Conservation (phyloP, 495 filamentous ascomycete genomes). For the Neurospora terricola region DNA sequence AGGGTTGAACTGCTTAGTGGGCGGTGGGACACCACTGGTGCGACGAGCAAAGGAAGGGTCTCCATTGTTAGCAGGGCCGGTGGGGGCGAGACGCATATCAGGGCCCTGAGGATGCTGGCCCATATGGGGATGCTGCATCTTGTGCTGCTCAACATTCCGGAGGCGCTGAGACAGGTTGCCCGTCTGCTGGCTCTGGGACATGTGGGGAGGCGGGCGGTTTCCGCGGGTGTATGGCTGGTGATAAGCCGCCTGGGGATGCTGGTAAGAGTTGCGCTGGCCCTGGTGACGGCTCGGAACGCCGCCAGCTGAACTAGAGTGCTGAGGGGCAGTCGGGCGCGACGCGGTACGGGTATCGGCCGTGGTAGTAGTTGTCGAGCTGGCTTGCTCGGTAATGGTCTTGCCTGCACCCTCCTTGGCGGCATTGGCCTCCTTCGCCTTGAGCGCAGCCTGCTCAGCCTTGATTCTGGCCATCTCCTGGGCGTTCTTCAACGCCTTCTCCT, state of each 20-base stretch:
- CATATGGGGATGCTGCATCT: constrained; percentile 28
- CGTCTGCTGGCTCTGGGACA: constrained; percentile 22
- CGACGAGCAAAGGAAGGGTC: constrained; percentile 39
- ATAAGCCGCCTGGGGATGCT: constrained; percentile 15
- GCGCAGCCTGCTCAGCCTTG: constrained; percentile 26
- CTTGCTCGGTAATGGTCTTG: constrained; percentile 21
- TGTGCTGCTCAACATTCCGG: constrained; percentile 34
- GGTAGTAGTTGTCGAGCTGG: constrained; percentile 13
- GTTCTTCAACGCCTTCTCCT: constrained; percentile 69
- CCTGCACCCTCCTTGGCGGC: constrained; percentile 24
- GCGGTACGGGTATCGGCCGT: constrained; percentile 18
- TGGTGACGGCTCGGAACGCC: constrained; percentile 26
- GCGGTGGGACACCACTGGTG: constrained; percentile 32
- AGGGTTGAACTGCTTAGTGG: constrained; percentile 59
- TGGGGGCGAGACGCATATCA: constrained; percentile 41
- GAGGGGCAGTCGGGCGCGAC: constrained; percentile 19
- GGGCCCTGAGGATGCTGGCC: constrained; percentile 25
- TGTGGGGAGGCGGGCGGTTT: constrained; percentile 28
- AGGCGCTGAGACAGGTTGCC: constrained; percentile 34
- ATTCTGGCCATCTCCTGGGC: constrained; percentile 45
- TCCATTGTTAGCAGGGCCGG: constrained; percentile 39
- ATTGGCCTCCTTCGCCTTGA: constrained; percentile 30
- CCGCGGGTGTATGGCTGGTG: constrained; percentile 21
- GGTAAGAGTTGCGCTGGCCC: constrained; percentile 19
- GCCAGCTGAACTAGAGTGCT: constrained; percentile 22